A percentile compares a stretch with the other conserved stretches of the same genome.
phyloP scores from a whole-genome alignment of 2,329 filamentous ascomycete genomes.

The Mycocentrospora acerina region DNA sequence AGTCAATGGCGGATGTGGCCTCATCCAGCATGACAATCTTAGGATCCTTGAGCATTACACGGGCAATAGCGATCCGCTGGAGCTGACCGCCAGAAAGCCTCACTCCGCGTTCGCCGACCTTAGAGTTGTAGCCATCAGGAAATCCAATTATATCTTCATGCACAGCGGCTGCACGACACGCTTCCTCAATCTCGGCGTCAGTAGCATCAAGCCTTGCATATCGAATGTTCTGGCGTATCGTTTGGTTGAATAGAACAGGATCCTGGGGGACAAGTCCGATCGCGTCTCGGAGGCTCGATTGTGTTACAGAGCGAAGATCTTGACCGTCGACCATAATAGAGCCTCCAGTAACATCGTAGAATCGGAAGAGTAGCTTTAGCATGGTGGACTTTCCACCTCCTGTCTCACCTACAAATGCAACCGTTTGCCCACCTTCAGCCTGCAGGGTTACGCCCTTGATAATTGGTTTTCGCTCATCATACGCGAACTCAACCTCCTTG shows the following conservation, averaged over 20 bases:
- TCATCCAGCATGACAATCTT: constrained; percentile 86
- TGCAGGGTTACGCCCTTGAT: constrained; percentile 54
- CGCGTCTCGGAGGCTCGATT: constrained; percentile 58
- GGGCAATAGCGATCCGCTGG: constrained; percentile 67
- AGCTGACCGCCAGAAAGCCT: constrained; percentile 65
- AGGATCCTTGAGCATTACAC: constrained; percentile 76
- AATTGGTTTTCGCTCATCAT: constrained; percentile 55
- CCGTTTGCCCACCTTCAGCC: constrained; percentile 55
- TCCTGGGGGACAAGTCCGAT: constrained; percentile 68
- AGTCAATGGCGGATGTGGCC: constrained; percentile 84
- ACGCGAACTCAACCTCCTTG: constrained; percentile 57
- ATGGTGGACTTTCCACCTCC: constrained; percentile 65
- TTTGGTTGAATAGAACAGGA: constrained; percentile 64
- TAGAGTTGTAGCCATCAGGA: constrained; percentile 45
- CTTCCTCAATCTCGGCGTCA: constrained; percentile 60
- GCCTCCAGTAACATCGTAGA: constrained; percentile 60
- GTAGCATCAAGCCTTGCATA: constrained; percentile 64
- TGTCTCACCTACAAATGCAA: constrained; percentile 64
- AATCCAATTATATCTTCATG: constrained; percentile 66
- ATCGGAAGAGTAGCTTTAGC: constrained; percentile 61
- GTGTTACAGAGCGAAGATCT: constrained; percentile 60
- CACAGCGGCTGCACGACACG: constrained; percentile 62
- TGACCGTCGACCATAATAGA: constrained; percentile 60
- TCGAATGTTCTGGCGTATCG: constrained; percentile 64
- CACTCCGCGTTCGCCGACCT: constrained; percentile 45